Base-by-base conservation (phyloP, 495 filamentous ascomycete species). In the Lasiosphaeriaceae sp. region DNA sequence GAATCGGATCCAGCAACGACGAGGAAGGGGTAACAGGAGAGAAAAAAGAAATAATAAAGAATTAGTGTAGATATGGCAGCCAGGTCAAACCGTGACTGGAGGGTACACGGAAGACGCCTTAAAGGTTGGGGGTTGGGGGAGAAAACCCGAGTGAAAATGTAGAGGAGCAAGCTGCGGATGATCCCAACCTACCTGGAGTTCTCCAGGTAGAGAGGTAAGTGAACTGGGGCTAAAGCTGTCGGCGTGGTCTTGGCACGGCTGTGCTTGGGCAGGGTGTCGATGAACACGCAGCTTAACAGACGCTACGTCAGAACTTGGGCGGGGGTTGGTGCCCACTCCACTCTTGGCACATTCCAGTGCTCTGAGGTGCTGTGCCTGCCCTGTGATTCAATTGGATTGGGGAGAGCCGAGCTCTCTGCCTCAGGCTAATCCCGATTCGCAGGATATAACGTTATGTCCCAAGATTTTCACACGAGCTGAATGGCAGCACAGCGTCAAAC, bases 231-330 rank as follows among this genome's bases (percentile, higher is more conserved):
- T 9, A 16, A 39, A 44, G 41, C 41, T 44, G 14, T 31, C 26
- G 41, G 41, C 19, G 14, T 16, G 14, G 41, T n/a, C 41, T 44
- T 44, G 41, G 41, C 41, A 44, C 41, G 14, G 41, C 14, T 44
- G 16, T 39, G 41, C 14, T 44, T 5, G 41, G 41, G 19, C 41
- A n/a, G 16, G 41, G 5, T 12, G 5, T 12, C 16, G 39, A 43
- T 17, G 39, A n/a, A 17, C 9, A 17, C 39, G 7, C 39, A 43
- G 39, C 39, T 17, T 17, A n/a, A 17, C 41, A 47, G 45, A 55
- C 41, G 52, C 52, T 55, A 55, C 52, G 52, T 55, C 52, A 55
- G 52, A 55, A 46, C 43, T 17, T 47, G 17, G n/a, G 11, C 11
- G 45, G 20, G 20, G 45, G 5, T 14, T 14, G 45, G 45, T 14